phyloP scores from a whole-genome alignment of 352 stramenopile species.

The Thalassiosira hispida region DNA sequence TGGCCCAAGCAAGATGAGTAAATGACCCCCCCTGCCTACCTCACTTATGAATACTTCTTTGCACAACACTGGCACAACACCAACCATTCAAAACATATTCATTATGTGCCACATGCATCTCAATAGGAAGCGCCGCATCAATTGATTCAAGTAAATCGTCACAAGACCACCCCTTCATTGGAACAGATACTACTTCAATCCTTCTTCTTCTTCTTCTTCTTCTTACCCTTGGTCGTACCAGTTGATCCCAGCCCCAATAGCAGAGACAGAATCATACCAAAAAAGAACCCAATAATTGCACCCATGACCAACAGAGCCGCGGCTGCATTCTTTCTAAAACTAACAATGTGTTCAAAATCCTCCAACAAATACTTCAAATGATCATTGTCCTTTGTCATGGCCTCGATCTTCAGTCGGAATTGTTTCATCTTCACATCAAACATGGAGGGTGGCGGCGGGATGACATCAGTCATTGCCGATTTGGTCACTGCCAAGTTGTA shows the following conservation, averaged over 20 bases:
- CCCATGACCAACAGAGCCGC: slow-evolving; percentile 42
- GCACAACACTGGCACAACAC: too few species aligned
- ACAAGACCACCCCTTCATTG: too few species aligned
- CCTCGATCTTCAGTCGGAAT: slow-evolving; percentile 36
- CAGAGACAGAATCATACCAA: slow-evolving; percentile 31
- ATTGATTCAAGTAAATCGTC: too few species aligned
- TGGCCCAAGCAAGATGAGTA: too few species aligned
- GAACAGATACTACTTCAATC: slow-evolving; percentile 14
- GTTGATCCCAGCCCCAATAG: slow-evolving; percentile 1
- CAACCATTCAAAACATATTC: too few species aligned
- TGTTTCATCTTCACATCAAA: slow-evolving; percentile 52
- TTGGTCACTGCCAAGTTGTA: slow-evolving; percentile 14
- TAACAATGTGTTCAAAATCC: slow-evolving; percentile 60
- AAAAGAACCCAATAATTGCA: slow-evolving; percentile 40
- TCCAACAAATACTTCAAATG: slow-evolving; percentile 53
- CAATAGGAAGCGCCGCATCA: too few species aligned
- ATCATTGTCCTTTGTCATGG: slow-evolving; percentile 31
- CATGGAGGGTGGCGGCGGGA: slow-evolving; percentile 18
- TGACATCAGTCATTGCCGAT: slow-evolving; percentile 8
- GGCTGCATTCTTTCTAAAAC: slow-evolving; percentile 55
- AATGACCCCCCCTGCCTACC: too few species aligned
- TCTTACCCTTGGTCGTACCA: neutral
- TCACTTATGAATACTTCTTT: too few species aligned
- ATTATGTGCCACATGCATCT: too few species aligned
- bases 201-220: slow-evolving; percentile 36